Conservation (phyloP, 2,329 filamentous ascomycete species). For the Aspergillus sp. region DNA sequence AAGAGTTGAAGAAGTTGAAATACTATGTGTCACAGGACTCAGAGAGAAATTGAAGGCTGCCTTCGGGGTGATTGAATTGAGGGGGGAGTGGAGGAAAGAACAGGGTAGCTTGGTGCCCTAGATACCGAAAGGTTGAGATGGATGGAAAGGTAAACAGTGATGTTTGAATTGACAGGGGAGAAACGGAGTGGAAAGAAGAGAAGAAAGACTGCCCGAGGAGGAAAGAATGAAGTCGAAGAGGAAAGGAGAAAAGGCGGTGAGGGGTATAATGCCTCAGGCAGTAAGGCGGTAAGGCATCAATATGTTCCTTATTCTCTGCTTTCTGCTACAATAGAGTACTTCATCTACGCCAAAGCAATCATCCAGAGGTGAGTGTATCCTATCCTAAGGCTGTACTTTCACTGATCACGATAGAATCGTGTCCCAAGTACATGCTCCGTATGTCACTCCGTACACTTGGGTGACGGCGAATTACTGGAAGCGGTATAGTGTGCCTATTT, state of each 20-base stretch:
- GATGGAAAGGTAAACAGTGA: conserved; percentile 9
- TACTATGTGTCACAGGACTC: conserved; percentile 50
- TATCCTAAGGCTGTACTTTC: too few relatives aligned
- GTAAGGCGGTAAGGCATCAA: background rate
- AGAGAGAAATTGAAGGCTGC: conserved; percentile 40
- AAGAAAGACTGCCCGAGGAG: background rate
- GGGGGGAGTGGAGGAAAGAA: conserved; percentile 56
- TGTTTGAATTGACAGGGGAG: too few relatives aligned
- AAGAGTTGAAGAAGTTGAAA: conserved; percentile 7
- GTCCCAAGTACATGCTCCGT: too few relatives aligned
- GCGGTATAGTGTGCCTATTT: too few relatives aligned
- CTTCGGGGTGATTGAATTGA: conserved; percentile 15
- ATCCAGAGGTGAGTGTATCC: too few relatives aligned
- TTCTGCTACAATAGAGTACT: background rate
- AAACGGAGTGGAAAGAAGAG: background rate
- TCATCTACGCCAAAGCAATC: too few relatives aligned
- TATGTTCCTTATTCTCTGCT: background rate
- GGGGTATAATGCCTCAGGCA: background rate
- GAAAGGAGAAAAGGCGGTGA: background rate
- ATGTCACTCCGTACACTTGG: too few relatives aligned
- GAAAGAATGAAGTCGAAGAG: background rate
- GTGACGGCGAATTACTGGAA: too few relatives aligned
- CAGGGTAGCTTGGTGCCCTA: conserved; percentile 91
- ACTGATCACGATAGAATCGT: too few relatives aligned
- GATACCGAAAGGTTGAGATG: conserved; percentile 38